Percentiles rank a stretch among this genome's conserved stretches.
Evolutionary conservation across 352 stramenopile species (phyloP).

Genomic region (Aphanomyces invadans): DNA sequence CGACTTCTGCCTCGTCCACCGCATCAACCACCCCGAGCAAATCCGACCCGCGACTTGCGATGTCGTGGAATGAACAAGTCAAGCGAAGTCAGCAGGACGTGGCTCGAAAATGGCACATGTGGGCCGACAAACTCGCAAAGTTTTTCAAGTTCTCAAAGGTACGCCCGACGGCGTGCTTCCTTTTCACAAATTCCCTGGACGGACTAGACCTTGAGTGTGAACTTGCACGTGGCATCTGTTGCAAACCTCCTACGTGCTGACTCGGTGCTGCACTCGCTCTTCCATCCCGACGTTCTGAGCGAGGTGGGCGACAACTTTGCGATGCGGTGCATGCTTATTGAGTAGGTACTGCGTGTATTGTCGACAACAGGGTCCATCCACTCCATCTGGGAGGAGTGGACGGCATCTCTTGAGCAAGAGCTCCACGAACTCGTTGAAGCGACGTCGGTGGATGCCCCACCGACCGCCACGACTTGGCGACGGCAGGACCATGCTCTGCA

Average conservation of each 20-base stretch:
- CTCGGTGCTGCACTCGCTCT: constrained; percentile 14
- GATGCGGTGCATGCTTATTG: too few relatives aligned
- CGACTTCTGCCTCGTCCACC: too few relatives aligned
- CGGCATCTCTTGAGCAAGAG: constrained; percentile 24
- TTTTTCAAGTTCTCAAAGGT: too few relatives aligned
- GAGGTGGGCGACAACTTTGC: too few relatives aligned
- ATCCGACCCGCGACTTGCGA: not conserved
- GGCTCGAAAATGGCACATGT: not conserved
- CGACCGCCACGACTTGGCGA: constrained; percentile 14
- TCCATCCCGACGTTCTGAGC: not conserved
- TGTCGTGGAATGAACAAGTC: not conserved
- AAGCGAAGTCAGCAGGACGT: not conserved
- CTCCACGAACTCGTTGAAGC: not conserved
- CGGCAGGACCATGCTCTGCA: constrained; percentile 35
- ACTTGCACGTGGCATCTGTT: not conserved
- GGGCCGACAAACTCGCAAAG: not conserved
- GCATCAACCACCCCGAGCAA: constrained; percentile 25
- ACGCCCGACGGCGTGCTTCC: too few relatives aligned
- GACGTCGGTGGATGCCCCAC: constrained; percentile 1
- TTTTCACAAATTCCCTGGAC: too few relatives aligned
- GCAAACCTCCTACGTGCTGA: not conserved
- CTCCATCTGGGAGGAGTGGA: constrained; percentile 8
- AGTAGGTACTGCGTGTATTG: constrained; percentile 3
- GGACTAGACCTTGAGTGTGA: constrained; percentile 7
- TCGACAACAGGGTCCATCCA: constrained; percentile 28